These are phyloP conservation scores for Xylariomycetidae sp. DNA, from an alignment of 2,329 filamentous ascomycete genomes.

Conservation along the genomic window DNA sequence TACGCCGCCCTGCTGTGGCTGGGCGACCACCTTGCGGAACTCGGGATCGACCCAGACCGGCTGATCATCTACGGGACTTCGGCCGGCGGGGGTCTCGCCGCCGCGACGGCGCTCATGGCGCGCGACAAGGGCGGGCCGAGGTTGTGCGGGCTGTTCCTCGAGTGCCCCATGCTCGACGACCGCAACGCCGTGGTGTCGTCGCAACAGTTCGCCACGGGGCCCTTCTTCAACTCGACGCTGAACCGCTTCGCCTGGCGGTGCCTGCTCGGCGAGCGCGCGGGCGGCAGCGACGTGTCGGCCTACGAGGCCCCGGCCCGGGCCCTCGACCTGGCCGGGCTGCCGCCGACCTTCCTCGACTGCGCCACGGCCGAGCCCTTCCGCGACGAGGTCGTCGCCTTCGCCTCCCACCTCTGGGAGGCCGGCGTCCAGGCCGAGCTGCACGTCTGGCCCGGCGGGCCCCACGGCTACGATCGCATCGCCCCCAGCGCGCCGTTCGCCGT, in stretches of 20 bases:
- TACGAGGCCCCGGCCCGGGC: slow-evolving; percentile 28
- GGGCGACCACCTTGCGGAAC: slow-evolving; percentile 19
- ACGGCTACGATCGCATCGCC: slow-evolving; percentile 27
- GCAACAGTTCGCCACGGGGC: slow-evolving; percentile 25
- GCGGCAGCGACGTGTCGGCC: slow-evolving; percentile 20
- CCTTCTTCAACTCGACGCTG: slow-evolving; percentile 24
- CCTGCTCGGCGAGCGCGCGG: slow-evolving; percentile 23
- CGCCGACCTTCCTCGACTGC: slow-evolving; percentile 30
- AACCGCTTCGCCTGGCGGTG: slow-evolving; percentile 28
- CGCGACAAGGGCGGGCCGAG: slow-evolving; percentile 30
- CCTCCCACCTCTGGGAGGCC: slow-evolving; percentile 26
- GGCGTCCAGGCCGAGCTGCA: slow-evolving; percentile 30
- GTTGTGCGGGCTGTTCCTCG: slow-evolving; percentile 33
- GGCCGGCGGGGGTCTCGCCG: slow-evolving; percentile 53
- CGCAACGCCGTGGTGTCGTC: slow-evolving; percentile 25
- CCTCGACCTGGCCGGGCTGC: slow-evolving; percentile 23
- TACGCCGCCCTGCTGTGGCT: slow-evolving; percentile 33
- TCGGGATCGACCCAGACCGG: slow-evolving; percentile 40
- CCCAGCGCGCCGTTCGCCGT: slow-evolving; percentile 24
- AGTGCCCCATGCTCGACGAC: slow-evolving; percentile 40
- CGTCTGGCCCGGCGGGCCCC: slow-evolving; percentile 29
- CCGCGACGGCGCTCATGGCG: slow-evolving; percentile 45
- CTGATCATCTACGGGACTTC: slow-evolving; percentile 52
- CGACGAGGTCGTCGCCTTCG: slow-evolving; percentile 30
- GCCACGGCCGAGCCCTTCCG: slow-evolving; percentile 29